A percentile compares a stretch with the other conserved stretches of the same genome.
phyloP scores from a whole-genome alignment of 768 basidiomycete species.

The Mycena capillaripes region DNA sequence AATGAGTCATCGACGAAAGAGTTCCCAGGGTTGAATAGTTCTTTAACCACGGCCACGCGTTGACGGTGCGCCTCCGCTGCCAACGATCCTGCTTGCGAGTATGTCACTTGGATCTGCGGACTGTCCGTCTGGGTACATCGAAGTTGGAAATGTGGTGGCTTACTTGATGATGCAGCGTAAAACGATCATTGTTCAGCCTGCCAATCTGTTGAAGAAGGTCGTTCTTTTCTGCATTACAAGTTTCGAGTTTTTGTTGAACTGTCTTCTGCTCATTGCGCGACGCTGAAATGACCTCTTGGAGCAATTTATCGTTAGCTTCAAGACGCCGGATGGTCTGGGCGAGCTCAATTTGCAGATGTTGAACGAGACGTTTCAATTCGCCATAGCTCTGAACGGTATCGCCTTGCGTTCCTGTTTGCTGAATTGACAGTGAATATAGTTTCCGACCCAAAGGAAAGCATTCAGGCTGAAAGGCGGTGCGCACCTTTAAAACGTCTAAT shows the following conservation, averaged over 20 bases:
- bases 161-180: slow-evolving; percentile 22
- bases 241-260: neutral
- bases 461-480: neutral
- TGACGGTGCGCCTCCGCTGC: slow-evolving; percentile 39
- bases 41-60: slow-evolving; percentile 26
- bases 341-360: neutral
- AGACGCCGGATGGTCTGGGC: neutral
- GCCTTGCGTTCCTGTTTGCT: neutral
- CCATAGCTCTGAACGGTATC: neutral
- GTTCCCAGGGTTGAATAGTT: slow-evolving; percentile 32
- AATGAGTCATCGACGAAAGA: slow-evolving; percentile 34
- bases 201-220: slow-evolving; percentile 4
- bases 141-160: neutral
- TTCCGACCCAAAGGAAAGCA: neutral
- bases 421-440: neutral
- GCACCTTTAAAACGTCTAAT: slow-evolving; percentile 10
- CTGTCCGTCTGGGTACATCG: neutral
- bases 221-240: neutral
- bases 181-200: slow-evolving; percentile 7
- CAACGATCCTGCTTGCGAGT: slow-evolving; percentile 37
- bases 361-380: neutral
- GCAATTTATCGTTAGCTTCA: slow-evolving; percentile 8
- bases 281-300: slow-evolving; percentile 8
- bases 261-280: neutral
- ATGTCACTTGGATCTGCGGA: slow-evolving; percentile 26